Base-by-base conservation (phyloP, 106 monocot species). In the Allium cepa region DNA sequence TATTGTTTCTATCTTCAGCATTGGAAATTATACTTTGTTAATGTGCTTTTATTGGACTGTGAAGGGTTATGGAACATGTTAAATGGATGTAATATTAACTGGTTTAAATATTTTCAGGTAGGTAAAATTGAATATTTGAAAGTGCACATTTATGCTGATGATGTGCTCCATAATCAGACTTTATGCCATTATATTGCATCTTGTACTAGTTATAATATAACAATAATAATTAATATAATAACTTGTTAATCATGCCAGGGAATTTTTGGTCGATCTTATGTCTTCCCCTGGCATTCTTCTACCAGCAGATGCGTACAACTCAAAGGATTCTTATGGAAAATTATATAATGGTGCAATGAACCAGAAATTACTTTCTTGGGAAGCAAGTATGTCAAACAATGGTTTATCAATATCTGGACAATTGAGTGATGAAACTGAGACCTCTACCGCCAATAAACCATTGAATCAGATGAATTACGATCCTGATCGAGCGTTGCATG, bases 181-280 rank as follows among this genome's bases (percentile, higher is more conserved):
- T 49, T 49, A 46, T 64, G 49, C 13, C 4, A 64, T 48, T 16
- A 49, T 64, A 49, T 28, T 47, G 3, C 36, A 17, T 13, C 14
- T 13, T 10, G 17, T 26, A 26, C 6, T 62, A 12, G 45, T 62
- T 62, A 62, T 46, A 22, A 62, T 46, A 62, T 46, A 11, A 14
- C 46, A 9, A 5, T 10, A 14, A 62, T 36, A 36, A 36, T 36
- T 5, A 36, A 5, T 36, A 36, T 36, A 36, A 36, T 36, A 36
- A 36, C 36, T 0, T 36, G 36, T 36, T 36, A 36, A 36, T 36
- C 36, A 36, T 36, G 0, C 36, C 5, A 99, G 97, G 80, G 97
- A 99, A 69, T 99, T 81, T 69, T 79, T 99, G 89, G 97, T 99
- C 78, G 97, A 99, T 79, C 89, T 99, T 46, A 99, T 99, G 97